Base-by-base conservation (phyloP, 2,329 filamentous ascomycete genomes). In the Plenodomus biglobosus region DNA sequence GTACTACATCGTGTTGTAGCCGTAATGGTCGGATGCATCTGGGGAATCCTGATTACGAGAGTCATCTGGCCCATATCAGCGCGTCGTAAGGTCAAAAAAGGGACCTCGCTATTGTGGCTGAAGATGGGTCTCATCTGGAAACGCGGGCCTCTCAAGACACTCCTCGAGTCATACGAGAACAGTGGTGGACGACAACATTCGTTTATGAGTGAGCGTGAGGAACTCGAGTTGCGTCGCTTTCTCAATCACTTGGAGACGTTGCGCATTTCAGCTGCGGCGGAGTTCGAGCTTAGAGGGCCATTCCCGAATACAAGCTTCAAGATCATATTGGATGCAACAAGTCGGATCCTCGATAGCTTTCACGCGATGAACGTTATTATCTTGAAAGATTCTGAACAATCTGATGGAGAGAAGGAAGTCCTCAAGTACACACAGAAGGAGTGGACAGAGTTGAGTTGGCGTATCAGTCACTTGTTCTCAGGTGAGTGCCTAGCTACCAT, bases 51-150 rank as follows among this genome's bases (percentile, higher is more conserved):
- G 42, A 82, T 97, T 52, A 96, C 92, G 41, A 83, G 92, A 49
- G 66, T 95, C 41, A 85, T 99, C 55, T 97, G 92, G 90, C 94
- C 94, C 8, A 95, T 96, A 53, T 94, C 90, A 24, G 94, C 91
- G 1, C 83, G 94, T 37, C 80, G 82, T 54, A 95, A 95, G 73
- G 85, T 97, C 62, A 90, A 94, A 65, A 87, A 95, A 62, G 92
- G 92, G 1, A 79, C 96, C 10, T 89, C 90, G 21, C 79, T 96
- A n/a, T 77, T 99, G 11, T 97, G 94, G 82, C 80, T 99, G 6
- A 89, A 95, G 49, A 92, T 99, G 85, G 90, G 91, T 15, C 80
- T 99, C 27, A 92, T 97, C 56, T 99, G 94, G 94, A 95, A 92
- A 74, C 85, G 92, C 38, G 92, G 95, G 8, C 94, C 94, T 0